Conservation (phyloP, 139 green algal species). For the Chlorokybus atmophyticus region DNA sequence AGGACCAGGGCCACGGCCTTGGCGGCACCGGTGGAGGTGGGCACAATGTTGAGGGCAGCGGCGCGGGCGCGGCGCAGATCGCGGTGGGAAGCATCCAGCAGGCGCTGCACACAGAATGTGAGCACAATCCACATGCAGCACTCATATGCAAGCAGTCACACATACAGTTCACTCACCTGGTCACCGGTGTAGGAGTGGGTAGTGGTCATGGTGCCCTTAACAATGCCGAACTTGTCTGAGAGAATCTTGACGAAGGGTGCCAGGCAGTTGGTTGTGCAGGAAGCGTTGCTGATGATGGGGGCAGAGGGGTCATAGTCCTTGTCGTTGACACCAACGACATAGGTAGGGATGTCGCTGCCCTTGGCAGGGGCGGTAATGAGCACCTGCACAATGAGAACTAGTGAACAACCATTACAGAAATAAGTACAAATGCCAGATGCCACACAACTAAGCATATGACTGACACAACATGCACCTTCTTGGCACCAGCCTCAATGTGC, state of each 20-base stretch:
- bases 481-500: conserved; percentile 40
- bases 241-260: conserved; percentile 49
- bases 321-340: conserved; percentile 45
- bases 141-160: too few species aligned
- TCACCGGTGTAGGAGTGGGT: conserved; percentile 52
- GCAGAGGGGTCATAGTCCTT: conserved; percentile 29
- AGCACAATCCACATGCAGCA: too few species aligned
- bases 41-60: conserved; percentile 48
- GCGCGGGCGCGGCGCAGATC: conserved; percentile 42
- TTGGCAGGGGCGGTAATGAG: conserved; percentile 48
- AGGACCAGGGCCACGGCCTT: conserved; percentile 48
- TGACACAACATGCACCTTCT: too few species aligned
- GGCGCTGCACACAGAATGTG: conserved; percentile 7
- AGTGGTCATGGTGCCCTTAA: conserved; percentile 50
- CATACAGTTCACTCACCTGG: conserved; percentile 11
- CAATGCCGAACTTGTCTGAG: conserved; percentile 40
- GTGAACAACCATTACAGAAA: too few species aligned
- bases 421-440: too few species aligned
- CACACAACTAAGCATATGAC: too few species aligned
- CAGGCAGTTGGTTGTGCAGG: conserved; percentile 54
- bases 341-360: conserved; percentile 41
- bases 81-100: conserved; percentile 44
- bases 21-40: conserved; percentile 45
- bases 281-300: conserved; percentile 43
- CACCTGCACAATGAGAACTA: too few species aligned